phyloP scores from a whole-genome alignment of 768 basidiomycete species.

The Amanita thiersii region DNA sequence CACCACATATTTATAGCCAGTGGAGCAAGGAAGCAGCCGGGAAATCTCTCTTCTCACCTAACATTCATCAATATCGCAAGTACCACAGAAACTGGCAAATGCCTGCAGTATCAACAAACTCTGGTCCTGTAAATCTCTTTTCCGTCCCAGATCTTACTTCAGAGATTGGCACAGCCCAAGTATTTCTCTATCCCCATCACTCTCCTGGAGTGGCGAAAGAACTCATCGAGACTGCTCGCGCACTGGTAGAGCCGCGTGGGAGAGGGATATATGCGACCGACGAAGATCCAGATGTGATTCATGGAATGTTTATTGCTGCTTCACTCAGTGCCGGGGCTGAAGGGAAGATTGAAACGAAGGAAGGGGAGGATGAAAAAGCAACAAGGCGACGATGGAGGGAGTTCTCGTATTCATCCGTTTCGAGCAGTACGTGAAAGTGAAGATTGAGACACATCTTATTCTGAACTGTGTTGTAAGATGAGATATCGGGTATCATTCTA shows the following conservation, averaged over 20 bases:
- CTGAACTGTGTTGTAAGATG: constrained; percentile 20
- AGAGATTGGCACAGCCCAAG: constrained; percentile 13
- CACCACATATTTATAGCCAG: not conserved
- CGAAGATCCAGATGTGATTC: constrained; percentile 37
- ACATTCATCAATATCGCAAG: not conserved
- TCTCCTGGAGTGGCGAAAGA: constrained; percentile 30
- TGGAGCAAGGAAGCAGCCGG: not conserved
- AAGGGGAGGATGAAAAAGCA: constrained; percentile 26
- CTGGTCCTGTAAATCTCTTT: constrained; percentile 16
- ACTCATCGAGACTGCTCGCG: constrained; percentile 34
- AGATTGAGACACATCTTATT: not conserved
- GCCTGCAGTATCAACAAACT: not conserved
- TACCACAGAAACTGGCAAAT: not conserved
- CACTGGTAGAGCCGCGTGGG: constrained; percentile 37
- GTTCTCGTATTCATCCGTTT: constrained; percentile 32
- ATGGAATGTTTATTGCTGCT: constrained; percentile 28
- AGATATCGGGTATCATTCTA: constrained; percentile 46
- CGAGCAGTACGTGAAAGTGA: constrained; percentile 23
- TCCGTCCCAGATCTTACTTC: constrained; percentile 16
- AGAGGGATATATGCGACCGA: constrained; percentile 50
- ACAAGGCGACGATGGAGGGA: constrained; percentile 36
- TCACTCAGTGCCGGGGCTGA: constrained; percentile 18
- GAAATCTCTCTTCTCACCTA: not conserved
- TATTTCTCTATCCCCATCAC: constrained; percentile 32
- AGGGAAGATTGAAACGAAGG: constrained; percentile 16